Conservation (phyloP, 2,329 filamentous ascomycete genomes). For the Trichoderma guizhouense region DNA sequence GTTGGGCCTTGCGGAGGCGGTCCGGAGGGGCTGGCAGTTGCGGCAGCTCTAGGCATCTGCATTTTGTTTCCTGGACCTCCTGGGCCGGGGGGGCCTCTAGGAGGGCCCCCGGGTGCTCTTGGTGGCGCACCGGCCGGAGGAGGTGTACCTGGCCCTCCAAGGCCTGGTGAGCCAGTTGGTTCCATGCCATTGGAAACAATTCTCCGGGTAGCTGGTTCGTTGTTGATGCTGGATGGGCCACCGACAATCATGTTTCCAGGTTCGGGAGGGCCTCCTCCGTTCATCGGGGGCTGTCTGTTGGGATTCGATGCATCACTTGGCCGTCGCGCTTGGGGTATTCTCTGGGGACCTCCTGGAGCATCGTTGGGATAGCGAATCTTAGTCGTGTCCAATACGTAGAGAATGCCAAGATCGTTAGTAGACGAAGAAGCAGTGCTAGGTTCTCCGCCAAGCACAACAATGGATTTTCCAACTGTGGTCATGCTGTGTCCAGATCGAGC, state of each 20-base stretch:
- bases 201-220: slow-evolving; percentile 36
- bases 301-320: slow-evolving; percentile 39
- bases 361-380: slow-evolving; percentile 97
- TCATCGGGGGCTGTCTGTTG: slow-evolving; percentile 40
- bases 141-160: slow-evolving; percentile 27
- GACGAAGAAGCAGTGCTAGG: slow-evolving; percentile 82
- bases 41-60: slow-evolving; percentile 33
- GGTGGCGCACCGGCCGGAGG: slow-evolving; percentile 3
- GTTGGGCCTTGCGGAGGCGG: slow-evolving; percentile 55
- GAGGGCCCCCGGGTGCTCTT: slow-evolving; percentile 1
- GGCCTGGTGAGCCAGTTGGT: slow-evolving; percentile 31
- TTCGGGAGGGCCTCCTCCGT: slow-evolving; percentile 47
- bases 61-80: slow-evolving; percentile 34
- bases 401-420: slow-evolving; percentile 78
- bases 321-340: slow-evolving; percentile 39
- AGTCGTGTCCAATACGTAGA: slow-evolving; percentile 88
- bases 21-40: slow-evolving; percentile 40
- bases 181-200: slow-evolving; percentile 38
- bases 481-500: slow-evolving; percentile 95
- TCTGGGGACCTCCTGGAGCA: slow-evolving; percentile 39
- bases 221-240: slow-evolving; percentile 34
- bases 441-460: slow-evolving; percentile 90
- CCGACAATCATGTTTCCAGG: slow-evolving; percentile 45
- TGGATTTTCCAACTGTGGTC: slow-evolving; percentile 89
- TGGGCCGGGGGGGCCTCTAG: neutral